Evolutionary conservation across 768 basidiomycete species (phyloP).

Genomic region (Kwoniella botswanensis): DNA sequence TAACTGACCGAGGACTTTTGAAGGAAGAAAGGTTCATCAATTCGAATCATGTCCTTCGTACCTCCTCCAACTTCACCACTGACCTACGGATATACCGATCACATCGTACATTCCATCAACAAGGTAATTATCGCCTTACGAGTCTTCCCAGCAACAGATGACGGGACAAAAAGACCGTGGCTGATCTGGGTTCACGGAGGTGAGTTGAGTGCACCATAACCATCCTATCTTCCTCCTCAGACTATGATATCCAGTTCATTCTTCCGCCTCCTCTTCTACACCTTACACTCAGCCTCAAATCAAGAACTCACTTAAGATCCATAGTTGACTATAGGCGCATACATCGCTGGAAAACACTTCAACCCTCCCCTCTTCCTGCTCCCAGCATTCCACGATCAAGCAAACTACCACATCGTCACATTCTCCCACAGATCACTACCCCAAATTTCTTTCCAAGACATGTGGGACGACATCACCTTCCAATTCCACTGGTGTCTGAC

Average conservation of each 20-base stretch:
- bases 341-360: constrained; percentile 23
- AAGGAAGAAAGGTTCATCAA: too few relatives aligned
- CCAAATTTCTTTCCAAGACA: constrained; percentile 24
- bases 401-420: constrained; percentile 36
- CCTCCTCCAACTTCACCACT: background rate
- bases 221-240: too few relatives aligned
- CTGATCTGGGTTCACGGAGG: constrained; percentile 34
- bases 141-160: constrained; percentile 18
- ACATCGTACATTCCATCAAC: constrained; percentile 15
- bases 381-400: constrained; percentile 10
- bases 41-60: too few relatives aligned
- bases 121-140: constrained; percentile 26
- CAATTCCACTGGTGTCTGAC: constrained; percentile 30
- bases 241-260: too few relatives aligned
- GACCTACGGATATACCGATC: constrained; percentile 19
- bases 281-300: background rate
- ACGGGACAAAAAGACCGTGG: constrained; percentile 15
- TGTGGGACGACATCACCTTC: constrained; percentile 22
- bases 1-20: too few relatives aligned
- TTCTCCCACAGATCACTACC: constrained; percentile 29
- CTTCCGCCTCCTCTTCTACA: too few relatives aligned
- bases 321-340: background rate
- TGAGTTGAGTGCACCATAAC: background rate
- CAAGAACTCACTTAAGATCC: background rate
- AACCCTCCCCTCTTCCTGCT: constrained; percentile 27